A percentile compares a stretch with the other conserved stretches of the same genome.
Conservation (phyloP, 1,139 yeast genomes). For the Yamadazyma blattariae region DNA sequence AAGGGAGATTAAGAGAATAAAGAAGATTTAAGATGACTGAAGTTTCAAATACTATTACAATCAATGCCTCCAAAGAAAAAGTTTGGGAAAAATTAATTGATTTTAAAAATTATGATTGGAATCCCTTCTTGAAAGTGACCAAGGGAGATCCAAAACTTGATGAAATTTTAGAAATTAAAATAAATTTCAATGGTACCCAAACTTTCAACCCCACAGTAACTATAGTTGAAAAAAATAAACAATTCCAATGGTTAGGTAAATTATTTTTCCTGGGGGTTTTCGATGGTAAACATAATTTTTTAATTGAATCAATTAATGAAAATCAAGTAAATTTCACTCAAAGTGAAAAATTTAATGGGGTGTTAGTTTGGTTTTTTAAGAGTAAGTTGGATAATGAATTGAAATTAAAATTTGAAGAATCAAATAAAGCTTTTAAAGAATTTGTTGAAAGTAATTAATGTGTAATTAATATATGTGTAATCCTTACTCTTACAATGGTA, state of each 20-base stretch:
- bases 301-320: neutral
- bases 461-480: neutral
- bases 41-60: no score
- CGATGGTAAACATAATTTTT: slow-evolving; percentile 1
- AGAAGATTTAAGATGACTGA: no score
- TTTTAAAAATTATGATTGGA: neutral
- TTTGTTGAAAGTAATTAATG: neutral
- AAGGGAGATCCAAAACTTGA: neutral
- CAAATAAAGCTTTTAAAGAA: slow-evolving; percentile 1
- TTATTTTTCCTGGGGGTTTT: neutral
- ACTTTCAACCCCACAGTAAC: neutral
- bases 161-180: neutral
- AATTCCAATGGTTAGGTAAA: slow-evolving; percentile 1
- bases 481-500: no score
- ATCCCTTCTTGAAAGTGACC: neutral
- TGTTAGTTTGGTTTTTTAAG: neutral
- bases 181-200: neutral
- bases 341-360: neutral
- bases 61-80: slow-evolving; percentile 1
- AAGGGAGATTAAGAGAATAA: no score
- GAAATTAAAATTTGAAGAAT: neutral
- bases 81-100: slow-evolving; percentile 1
- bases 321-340: neutral
- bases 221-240: neutral
- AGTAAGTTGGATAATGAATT: neutral